A percentile compares a stretch with the other conserved stretches of the same genome.
Evolutionary conservation across 1,284 basidiomycete species (phyloP).

Genomic region (Tausonia pullulans): DNA sequence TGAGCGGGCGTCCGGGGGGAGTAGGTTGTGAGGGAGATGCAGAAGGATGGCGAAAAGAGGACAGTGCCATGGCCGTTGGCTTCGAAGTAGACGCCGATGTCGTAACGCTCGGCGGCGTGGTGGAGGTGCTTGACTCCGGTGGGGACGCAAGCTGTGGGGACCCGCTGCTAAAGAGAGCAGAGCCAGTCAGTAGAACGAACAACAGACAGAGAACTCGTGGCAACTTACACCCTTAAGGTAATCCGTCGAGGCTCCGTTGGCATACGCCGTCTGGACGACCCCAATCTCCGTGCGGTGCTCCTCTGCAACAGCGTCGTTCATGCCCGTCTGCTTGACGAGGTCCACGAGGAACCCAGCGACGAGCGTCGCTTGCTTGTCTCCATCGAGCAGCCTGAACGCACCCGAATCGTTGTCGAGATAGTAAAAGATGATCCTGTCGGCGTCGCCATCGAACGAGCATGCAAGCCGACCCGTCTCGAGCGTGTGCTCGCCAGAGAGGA

Average conservation of each 20-base stretch:
- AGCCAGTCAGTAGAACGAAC: slow-evolving; percentile 6
- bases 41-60: slow-evolving; percentile 70
- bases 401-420: slow-evolving; percentile 52
- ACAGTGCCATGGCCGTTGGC: slow-evolving; percentile 99
- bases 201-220: slow-evolving; percentile 7
- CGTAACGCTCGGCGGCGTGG: slow-evolving; percentile 87
- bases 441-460: slow-evolving; percentile 94
- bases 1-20: slow-evolving; percentile 68
- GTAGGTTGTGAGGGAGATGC: slow-evolving; percentile 49
- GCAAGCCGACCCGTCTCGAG: slow-evolving; percentile 62
- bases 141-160: slow-evolving; percentile 89
- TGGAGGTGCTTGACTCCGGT: slow-evolving; percentile 98
- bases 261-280: slow-evolving; percentile 97
- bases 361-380: slow-evolving; percentile 94
- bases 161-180: slow-evolving; percentile 43
- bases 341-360: slow-evolving; percentile 89
- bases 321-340: slow-evolving; percentile 68
- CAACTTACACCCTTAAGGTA: slow-evolving; percentile 64
- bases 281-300: slow-evolving; percentile 65
- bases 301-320: slow-evolving; percentile 31
- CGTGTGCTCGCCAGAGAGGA: slow-evolving; percentile 39
- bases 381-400: slow-evolving; percentile 86
- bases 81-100: slow-evolving; percentile 97
- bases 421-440: slow-evolving; percentile 93
- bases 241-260: slow-evolving; percentile 92